Evolutionary conservation across 2,329 filamentous ascomycete species (phyloP), one percentile per base, ranked within the genome.

Genomic region (Fusarium vanettenii): DNA sequence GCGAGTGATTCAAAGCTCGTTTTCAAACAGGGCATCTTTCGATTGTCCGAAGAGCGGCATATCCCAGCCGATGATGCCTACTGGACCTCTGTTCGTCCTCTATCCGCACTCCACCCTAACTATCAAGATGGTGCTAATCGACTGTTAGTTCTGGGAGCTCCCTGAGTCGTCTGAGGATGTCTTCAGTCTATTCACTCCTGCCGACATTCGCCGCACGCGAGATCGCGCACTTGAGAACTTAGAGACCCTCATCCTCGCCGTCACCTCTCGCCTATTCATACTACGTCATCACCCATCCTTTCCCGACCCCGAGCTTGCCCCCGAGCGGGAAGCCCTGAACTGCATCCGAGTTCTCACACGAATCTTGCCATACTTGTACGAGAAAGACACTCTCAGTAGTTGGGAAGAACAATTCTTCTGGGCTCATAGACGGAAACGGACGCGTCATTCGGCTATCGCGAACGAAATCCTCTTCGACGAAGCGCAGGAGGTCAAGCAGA

Each of bases 1-100:
- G 96, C 96, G 82, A 98, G 96, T 85, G 96, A 98, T 87, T 98
- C 96, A 80, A 98, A 98, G 89, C 92, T 98, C 82, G 95, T 96
- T 82, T 98, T 99, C 90, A 98, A 98, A 86, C 94, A 97, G 86
- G 96, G 95, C 85, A 97, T 98, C 86, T 98, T 98, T 87, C 92
- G 94, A 81, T 91, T 99, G 69, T 97, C 95, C n/a, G 95, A 98
- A 83, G 93, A 97, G 83, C 92, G 92, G 76, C 89, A 94, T 82
- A 98, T 98, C 81, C 89, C 95, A 70, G 91, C 95, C 66, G 93
- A 97, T 84, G 95, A 98, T 86, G 88, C 91, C 20, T 98, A 98
- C 86, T 99, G 97, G 97, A 92, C 93, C 74, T 94, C 94, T 82
- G 95, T 97, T 85, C 81, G 93, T 87, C n/a, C 22, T 60, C 52